A percentile compares a stretch with the other conserved stretches of the same genome.
These are phyloP conservation scores for Aspergillus bridgeri DNA, from an alignment of 495 filamentous ascomycete genomes.

Conservation along the genomic window DNA sequence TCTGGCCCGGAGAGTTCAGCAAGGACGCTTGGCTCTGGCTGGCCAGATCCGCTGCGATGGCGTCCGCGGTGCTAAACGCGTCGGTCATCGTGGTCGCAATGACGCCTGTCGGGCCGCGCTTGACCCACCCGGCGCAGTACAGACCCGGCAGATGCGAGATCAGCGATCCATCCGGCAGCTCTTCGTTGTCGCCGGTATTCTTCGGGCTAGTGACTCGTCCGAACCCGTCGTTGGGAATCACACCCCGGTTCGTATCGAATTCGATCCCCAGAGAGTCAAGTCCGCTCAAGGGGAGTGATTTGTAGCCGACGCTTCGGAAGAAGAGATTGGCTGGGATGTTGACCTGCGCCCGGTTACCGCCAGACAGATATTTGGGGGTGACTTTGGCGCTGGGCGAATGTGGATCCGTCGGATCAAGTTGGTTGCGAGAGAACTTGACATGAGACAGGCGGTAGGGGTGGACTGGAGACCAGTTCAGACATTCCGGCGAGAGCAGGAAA, in stretches of 20 bases:
- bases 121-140: conserved; percentile 96
- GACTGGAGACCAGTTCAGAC: conserved; percentile 54
- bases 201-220: conserved; percentile 61
- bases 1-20: conserved; percentile 38
- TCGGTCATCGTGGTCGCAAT: conserved; percentile 97
- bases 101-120: conserved; percentile 89
- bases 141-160: conserved; percentile 65
- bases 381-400: conserved; percentile 45
- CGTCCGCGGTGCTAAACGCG: conserved; percentile 84
- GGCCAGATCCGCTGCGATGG: conserved; percentile 69
- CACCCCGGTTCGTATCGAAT: conserved; percentile 68
- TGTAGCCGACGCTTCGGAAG: conserved; percentile 92
- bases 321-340: conserved; percentile 59
- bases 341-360: conserved; percentile 47
- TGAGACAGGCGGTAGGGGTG: conserved; percentile 48
- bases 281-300: conserved; percentile 70
- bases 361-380: conserved; percentile 32
- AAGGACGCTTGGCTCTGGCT: conserved; percentile 36
- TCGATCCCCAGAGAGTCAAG: conserved; percentile 72
- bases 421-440: conserved; percentile 65
- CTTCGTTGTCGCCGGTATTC: conserved; percentile 19
- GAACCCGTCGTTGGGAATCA: conserved; percentile 80
- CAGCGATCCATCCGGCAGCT: conserved; percentile 34
- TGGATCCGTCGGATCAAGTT: conserved; percentile 42
- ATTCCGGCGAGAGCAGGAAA: conserved; percentile 73